A percentile compares a stretch with the other conserved stretches of the same genome.
phyloP scores from a whole-genome alignment of 176 grass and related monocot species.

The Lolium rigidum region DNA sequence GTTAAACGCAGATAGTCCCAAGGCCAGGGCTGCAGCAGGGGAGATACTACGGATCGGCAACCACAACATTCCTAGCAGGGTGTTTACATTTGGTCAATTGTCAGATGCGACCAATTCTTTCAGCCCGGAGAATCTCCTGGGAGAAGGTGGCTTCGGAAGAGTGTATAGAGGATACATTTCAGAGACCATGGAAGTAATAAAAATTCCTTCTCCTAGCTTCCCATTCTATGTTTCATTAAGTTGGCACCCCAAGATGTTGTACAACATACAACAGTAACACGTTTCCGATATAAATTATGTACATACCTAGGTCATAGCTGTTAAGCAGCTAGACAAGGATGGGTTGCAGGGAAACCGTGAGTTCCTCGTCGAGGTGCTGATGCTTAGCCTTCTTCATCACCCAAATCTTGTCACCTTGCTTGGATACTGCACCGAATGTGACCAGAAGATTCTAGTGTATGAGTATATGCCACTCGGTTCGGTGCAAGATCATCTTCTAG shows the following conservation, averaged over 20 bases:
- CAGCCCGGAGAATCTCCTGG: conserved; percentile 68
- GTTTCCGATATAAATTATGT: conserved; percentile 35
- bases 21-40: conserved; percentile 62
- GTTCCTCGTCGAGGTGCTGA: conserved; percentile 91
- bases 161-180: conserved; percentile 74
- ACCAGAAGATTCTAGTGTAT: conserved; percentile 85
- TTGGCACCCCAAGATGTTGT: conserved; percentile 24
- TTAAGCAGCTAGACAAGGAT: conserved; percentile 82
- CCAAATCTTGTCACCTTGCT: conserved; percentile 87
- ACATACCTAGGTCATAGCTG: conserved; percentile 68
- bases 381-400: conserved; percentile 86
- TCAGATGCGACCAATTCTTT: conserved; percentile 83
- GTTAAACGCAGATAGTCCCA: conserved; percentile 63
- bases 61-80: conserved; percentile 69
- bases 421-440: conserved; percentile 74
- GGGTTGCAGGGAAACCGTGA: conserved; percentile 84
- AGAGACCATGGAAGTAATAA: conserved; percentile 66
- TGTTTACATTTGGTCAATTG: conserved; percentile 75
- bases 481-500: conserved; percentile 77
- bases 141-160: conserved; percentile 93
- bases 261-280: conserved; percentile 21
- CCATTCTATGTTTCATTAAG: conserved; percentile 20
- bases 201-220: conserved; percentile 14
- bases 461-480: conserved; percentile 89
- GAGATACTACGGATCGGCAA: conserved; percentile 88